Percentiles rank a stretch among this genome's conserved stretches.
These are phyloP conservation scores for Rubia tinctorum DNA, from an alignment of 305 asterid species.

Conservation along the genomic window DNA sequence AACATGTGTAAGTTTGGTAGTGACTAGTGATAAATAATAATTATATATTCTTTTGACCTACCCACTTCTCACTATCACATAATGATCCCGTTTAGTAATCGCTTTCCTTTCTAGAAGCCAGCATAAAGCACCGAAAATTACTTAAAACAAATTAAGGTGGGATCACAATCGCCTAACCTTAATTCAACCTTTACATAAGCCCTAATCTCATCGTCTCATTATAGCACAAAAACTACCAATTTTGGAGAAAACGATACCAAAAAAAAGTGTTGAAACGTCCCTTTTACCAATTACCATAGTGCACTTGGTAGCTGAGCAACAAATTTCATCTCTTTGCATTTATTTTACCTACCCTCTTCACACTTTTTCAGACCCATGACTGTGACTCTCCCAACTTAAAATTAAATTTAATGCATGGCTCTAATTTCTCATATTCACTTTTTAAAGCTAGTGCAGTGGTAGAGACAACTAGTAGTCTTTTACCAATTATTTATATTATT, in stretches of 20 bases:
- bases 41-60: constrained; percentile 16
- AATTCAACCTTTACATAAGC: constrained; percentile 22
- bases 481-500: too few relatives aligned
- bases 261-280: constrained; percentile 19
- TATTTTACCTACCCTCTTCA: constrained; percentile 50
- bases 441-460: too few relatives aligned
- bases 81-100: neutral
- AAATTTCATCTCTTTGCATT: constrained; percentile 37
- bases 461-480: too few relatives aligned
- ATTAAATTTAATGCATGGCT: neutral
- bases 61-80: constrained; percentile 20
- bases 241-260: neutral
- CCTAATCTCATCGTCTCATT: constrained; percentile 7
- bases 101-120: constrained; percentile 15
- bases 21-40: neutral
- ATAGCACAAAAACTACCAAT: neutral
- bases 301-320: constrained; percentile 24
- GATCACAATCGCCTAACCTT: constrained; percentile 34
- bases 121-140: constrained; percentile 30
- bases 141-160: constrained; percentile 20
- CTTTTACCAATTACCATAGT: neutral
- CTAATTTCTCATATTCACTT: too few relatives aligned
- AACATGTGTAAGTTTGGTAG: neutral
- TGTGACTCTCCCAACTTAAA: constrained; percentile 18
- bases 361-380: constrained; percentile 21